These are phyloP conservation scores for Epichloe sylvatica DNA, from an alignment of 2,329 filamentous ascomycete species.

Conservation along the genomic window DNA sequence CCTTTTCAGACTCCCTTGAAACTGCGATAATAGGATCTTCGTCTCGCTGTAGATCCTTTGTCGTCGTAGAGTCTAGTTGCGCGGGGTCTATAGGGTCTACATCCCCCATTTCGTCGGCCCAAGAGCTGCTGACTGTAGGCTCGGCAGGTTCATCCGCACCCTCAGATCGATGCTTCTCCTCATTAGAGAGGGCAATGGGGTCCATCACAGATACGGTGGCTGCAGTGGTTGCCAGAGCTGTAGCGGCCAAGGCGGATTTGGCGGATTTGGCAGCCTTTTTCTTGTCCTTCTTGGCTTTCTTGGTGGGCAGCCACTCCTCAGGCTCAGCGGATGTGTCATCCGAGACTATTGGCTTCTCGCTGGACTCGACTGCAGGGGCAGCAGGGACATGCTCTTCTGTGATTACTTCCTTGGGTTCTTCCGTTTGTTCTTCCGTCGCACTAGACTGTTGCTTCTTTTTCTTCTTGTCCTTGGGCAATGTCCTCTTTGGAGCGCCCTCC, in stretches of 20 bases:
- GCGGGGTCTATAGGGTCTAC: not conserved
- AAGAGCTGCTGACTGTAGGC: not conserved
- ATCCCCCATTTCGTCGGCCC: slow-evolving; percentile 9
- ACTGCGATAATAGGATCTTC: slow-evolving; percentile 19
- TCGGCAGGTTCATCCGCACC: not conserved
- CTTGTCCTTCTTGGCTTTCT: slow-evolving; percentile 22
- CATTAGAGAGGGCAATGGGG: not conserved
- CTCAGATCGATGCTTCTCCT: slow-evolving; percentile 1
- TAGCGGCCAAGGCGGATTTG: slow-evolving; percentile 14
- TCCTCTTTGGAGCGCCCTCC: slow-evolving; percentile 5
- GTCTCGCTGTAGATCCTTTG: not conserved
- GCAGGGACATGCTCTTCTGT: not conserved
- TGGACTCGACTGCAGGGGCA: not conserved
- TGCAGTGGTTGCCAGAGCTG: slow-evolving; percentile 3
- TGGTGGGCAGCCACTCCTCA: slow-evolving; percentile 7
- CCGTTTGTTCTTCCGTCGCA: not conserved
- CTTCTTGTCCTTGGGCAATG: slow-evolving; percentile 17
- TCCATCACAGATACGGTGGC: not conserved
- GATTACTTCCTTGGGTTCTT: not conserved
- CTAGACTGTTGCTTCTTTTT: not conserved
- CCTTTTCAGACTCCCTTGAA: slow-evolving; percentile 29
- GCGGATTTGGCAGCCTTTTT: slow-evolving; percentile 23
- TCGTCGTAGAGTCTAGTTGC: not conserved
- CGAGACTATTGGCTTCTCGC: not conserved
- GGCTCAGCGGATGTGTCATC: slow-evolving; percentile 4